Conservation (phyloP, 164 flowering plant genomes). For the Amborella trichopoda region DNA sequence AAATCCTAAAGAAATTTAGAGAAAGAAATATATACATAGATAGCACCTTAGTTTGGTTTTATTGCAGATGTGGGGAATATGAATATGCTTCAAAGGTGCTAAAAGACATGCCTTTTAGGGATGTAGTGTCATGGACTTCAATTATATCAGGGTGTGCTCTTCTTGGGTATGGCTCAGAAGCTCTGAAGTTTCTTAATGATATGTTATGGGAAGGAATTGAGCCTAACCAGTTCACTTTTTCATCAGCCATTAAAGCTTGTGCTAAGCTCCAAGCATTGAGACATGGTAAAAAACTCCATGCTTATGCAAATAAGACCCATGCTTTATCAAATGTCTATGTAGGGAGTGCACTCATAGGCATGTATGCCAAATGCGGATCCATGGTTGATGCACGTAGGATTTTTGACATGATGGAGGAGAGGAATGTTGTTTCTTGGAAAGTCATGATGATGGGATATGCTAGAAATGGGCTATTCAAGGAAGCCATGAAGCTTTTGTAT, state of each 20-base stretch:
- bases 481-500: conserved; percentile 75
- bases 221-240: conserved; percentile 73
- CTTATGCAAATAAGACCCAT: conserved; percentile 43
- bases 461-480: conserved; percentile 52
- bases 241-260: conserved; percentile 83
- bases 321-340: conserved; percentile 58
- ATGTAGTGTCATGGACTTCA: conserved; percentile 85
- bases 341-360: conserved; percentile 62
- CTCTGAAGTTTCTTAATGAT: conserved; percentile 46
- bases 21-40: conserved; percentile 40
- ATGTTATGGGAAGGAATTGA: conserved; percentile 75
- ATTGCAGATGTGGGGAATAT: conserved; percentile 52
- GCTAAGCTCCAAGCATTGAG: conserved; percentile 38
- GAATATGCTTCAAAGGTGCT: conserved; percentile 40
- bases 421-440: conserved; percentile 67
- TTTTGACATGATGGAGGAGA: conserved; percentile 64
- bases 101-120: conserved; percentile 51
- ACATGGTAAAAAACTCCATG: conserved; percentile 63
- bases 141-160: conserved; percentile 61
- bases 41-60: conserved; percentile 79
- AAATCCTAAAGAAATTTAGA: conserved; percentile 36
- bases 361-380: conserved; percentile 85
- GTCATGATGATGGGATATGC: conserved; percentile 79
- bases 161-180: conserved; percentile 55
- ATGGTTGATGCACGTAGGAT: conserved; percentile 58